Base-by-base conservation (phyloP, 352 stramenopile genomes). In the Globisporangium rhizosaccharum region DNA sequence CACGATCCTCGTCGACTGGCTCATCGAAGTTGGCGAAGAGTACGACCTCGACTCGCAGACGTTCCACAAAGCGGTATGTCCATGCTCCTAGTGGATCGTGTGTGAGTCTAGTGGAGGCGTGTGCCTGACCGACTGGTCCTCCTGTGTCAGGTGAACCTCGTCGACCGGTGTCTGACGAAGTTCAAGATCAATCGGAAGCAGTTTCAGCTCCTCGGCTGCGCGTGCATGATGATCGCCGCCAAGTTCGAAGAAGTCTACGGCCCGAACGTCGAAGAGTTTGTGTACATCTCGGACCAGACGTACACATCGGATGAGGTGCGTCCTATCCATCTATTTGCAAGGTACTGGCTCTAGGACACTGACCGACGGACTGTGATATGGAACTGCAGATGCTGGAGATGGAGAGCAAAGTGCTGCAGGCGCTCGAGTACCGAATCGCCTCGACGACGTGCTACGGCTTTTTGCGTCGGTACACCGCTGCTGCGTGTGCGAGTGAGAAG, bases 1-100 rank as follows among this genome's bases (percentile, higher is more conserved):
- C 57, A 96, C 96, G 15, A 99, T 99, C 63, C 85, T 99, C 48
- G 89, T 99, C 28, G 97, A 99, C 75, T 99, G 98, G 98, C 87
- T 99, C 8, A 93, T 99, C 20, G 85, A 95, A 62, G 85, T 95
- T 39, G 75, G 77, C 39, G 80, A 92, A 67, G 82, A 95, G 67
- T 95, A 92, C 61, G 79, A 93, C 53, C 71, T 95, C 10, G 73
- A 89, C 63, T 84, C 82, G 7, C 71, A 90, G 61, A 92, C 85
- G 9, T 90, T 94, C 37, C 83, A 94, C 70, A 87, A 91, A 50
- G 76, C 83, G 59, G 79, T 91, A 68, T 15, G 70, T 61, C 49
- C 20, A 41, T 10, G 14, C 30, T 12, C 45, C 44, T 61, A 12
- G 49, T 41, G 37, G 53, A 14, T 53, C 23, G 12, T 57, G 33